Conservation (phyloP, 768 basidiomycete species). For the Calocybe gangraenosa region DNA sequence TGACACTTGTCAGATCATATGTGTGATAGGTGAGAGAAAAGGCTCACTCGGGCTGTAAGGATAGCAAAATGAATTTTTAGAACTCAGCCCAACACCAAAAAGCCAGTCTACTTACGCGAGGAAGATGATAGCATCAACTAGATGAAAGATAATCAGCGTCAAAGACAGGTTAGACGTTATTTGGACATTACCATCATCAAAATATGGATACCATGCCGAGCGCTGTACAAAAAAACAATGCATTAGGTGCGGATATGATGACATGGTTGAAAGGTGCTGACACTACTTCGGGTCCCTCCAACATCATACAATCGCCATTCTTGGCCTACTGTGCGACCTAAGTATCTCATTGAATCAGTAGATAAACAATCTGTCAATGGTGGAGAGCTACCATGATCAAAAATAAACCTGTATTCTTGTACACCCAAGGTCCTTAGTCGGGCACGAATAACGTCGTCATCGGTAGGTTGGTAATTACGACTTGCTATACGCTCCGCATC, state of each 20-base stretch:
- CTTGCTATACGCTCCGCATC: conserved; percentile 65
- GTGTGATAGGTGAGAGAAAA: not conserved
- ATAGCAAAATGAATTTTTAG: not conserved
- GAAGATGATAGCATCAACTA: conserved; percentile 81
- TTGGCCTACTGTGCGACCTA: conserved; percentile 55
- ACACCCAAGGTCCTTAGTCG: conserved; percentile 75
- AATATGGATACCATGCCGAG: conserved; percentile 75
- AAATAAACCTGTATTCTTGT: conserved; percentile 66
- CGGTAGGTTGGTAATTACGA: conserved; percentile 62
- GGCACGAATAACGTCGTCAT: conserved; percentile 76
- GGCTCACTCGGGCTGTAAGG: conserved; percentile 37
- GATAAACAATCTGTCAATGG: not conserved
- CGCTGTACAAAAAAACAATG: conserved; percentile 38
- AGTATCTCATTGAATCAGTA: conserved; percentile 2
- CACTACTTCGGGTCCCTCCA: conserved; percentile 67
- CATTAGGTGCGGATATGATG: conserved; percentile 5
- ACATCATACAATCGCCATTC: conserved; percentile 85
- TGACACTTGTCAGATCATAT: conserved; percentile 14
- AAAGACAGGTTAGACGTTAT: not conserved
- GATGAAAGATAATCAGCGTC: conserved; percentile 4
- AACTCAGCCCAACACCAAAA: conserved; percentile 3
- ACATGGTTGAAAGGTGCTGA: conserved; percentile 32
- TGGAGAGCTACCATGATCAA: conserved; percentile 53
- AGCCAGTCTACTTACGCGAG: conserved; percentile 45
- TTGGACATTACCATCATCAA: conserved; percentile 56